These are phyloP conservation scores for Sporothrix pallida DNA, from an alignment of 2,329 filamentous ascomycete species.

Conservation along the genomic window DNA sequence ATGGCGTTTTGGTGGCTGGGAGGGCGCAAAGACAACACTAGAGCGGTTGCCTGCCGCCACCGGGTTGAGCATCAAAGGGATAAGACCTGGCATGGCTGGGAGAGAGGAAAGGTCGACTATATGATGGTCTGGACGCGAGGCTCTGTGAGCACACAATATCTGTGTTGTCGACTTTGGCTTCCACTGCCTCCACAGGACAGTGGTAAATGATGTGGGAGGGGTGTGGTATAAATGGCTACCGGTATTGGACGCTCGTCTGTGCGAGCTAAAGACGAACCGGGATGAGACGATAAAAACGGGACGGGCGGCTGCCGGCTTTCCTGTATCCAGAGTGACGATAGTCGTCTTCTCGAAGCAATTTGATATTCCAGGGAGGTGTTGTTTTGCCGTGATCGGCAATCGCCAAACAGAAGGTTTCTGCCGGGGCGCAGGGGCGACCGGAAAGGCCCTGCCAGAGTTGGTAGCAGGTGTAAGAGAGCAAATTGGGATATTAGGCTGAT, in stretches of 20 bases:
- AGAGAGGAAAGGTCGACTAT: not conserved
- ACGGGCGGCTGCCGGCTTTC: conserved; percentile 1
- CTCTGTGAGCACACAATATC: not conserved
- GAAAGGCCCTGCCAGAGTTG: not conserved
- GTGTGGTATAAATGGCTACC: not conserved
- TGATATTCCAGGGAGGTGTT: conserved; percentile 1
- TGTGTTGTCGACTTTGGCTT: not conserved
- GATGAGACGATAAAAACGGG: not conserved
- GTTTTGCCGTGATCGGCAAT: conserved; percentile 27
- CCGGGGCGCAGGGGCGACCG: not conserved
- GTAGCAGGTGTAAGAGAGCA: conserved; percentile 12
- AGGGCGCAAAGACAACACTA: conserved; percentile 32
- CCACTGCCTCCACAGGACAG: not conserved
- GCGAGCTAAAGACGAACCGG: not conserved
- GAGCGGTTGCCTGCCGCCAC: conserved; percentile 35
- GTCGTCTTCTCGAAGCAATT: conserved; percentile 25
- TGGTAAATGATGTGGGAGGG: not conserved
- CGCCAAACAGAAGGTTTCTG: conserved; percentile 3
- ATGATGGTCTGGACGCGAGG: no score
- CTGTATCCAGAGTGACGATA: not conserved
- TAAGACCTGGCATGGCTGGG: conserved; percentile 38
- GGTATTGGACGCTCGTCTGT: not conserved
- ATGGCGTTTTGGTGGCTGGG: conserved; percentile 6
- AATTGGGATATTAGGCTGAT: conserved; percentile 29
- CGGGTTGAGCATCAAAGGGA: conserved; percentile 38